phyloP scores from a whole-genome alignment of 2,329 filamentous ascomycete genomes.

The Purpureocillium lavendulum region DNA sequence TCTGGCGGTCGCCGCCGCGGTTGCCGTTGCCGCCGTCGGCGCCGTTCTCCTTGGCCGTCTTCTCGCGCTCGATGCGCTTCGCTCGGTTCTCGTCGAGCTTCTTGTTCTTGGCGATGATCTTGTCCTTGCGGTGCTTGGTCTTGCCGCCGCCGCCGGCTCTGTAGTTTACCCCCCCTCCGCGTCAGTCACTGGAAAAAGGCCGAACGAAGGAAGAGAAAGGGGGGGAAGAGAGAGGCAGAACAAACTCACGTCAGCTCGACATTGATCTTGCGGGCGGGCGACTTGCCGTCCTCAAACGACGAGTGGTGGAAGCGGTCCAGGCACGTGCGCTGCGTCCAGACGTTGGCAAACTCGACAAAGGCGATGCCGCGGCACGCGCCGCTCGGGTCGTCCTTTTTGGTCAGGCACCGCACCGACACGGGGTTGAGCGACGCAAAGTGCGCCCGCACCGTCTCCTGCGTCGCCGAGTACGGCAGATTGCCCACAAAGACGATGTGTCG shows the following conservation, averaged over 20 bases:
- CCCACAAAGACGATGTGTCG: constrained; percentile 38
- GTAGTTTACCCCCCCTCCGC: too few relatives aligned
- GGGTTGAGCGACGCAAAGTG: constrained; percentile 68
- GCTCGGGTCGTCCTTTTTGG: constrained; percentile 49
- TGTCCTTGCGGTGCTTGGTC: constrained; percentile 60
- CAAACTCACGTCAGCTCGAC: constrained; percentile 74
- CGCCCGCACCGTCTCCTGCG: constrained; percentile 54
- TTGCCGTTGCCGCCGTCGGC: constrained; percentile 15
- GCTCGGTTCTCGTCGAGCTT: constrained; percentile 64
- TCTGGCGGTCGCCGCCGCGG: constrained; percentile 12
- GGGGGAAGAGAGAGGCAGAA: neutral
- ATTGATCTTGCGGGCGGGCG: constrained; percentile 67
- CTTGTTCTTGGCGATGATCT: constrained; percentile 78
- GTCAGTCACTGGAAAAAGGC: neutral
- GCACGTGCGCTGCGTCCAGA: constrained; percentile 86
- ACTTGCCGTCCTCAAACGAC: constrained; percentile 53
- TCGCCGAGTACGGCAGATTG: constrained; percentile 84
- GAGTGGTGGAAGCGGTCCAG: constrained; percentile 86
- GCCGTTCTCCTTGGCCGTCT: constrained; percentile 23
- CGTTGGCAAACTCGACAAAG: constrained; percentile 83
- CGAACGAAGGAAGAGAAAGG: too few relatives aligned
- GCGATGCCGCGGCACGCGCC: constrained; percentile 65
- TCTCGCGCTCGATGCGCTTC: constrained; percentile 39
- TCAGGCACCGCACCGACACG: constrained; percentile 54
- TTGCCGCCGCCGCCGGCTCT: constrained; percentile 83